Evolutionary conservation across 495 filamentous ascomycete species (phyloP).

Genomic region (Chlorociboria aeruginascens): DNA sequence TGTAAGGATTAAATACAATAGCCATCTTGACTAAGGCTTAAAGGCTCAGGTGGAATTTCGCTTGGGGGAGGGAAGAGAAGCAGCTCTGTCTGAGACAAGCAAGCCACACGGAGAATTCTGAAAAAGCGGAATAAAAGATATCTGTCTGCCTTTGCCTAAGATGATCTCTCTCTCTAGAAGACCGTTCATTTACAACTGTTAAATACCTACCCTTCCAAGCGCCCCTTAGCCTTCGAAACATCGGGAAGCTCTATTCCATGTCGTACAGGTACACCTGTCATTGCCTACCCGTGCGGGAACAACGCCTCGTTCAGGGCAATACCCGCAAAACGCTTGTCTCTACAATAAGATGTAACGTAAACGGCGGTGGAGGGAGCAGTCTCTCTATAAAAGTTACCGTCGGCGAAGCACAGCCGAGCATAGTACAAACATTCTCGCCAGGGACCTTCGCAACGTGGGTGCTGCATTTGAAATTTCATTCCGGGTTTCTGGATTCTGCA

Average conservation of each 20-base stretch:
- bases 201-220: conserved; percentile 1
- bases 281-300: not conserved
- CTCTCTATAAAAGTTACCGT: no score
- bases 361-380: no score
- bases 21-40: not conserved
- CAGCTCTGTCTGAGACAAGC: not conserved
- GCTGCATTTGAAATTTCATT: no score
- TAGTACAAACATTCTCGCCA: no score
- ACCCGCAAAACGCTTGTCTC: not conserved
- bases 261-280: conserved; percentile 1
- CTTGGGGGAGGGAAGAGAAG: not conserved
- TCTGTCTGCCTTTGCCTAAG: no score
- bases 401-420: no score
- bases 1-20: not conserved
- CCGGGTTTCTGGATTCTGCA: no score
- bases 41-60: not conserved
- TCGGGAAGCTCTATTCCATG: not conserved
- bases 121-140: not conserved
- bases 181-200: conserved; percentile 7
- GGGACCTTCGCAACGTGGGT: no score
- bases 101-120: not conserved
- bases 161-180: not conserved
- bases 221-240: not conserved
- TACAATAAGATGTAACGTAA: no score
- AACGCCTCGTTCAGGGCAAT: conserved; percentile 4